Evolutionary conservation across 306 rosid genomes (phyloP).

Genomic region (Geum urbanum): DNA sequence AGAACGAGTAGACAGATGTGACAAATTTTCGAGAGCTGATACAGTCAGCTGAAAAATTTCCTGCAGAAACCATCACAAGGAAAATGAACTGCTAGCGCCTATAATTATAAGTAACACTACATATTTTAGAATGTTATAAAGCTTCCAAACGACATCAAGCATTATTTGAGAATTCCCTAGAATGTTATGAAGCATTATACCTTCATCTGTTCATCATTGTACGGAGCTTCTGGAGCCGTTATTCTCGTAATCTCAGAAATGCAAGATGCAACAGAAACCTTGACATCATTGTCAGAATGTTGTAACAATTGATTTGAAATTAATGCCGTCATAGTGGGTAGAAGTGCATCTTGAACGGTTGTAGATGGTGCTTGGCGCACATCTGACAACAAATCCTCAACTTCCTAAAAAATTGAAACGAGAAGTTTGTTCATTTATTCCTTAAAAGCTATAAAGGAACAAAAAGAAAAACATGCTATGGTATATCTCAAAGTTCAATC

Average conservation of each 20-base stretch:
- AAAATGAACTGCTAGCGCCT: constrained; percentile 7
- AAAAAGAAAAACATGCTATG: neutral
- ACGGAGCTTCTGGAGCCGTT: constrained; percentile 77
- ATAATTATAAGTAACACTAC: neutral
- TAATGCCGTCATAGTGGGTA: constrained; percentile 56
- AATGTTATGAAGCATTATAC: too few species aligned
- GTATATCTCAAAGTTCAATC: neutral
- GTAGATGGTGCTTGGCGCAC: constrained; percentile 55
- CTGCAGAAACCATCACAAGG: constrained; percentile 42
- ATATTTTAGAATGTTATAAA: constrained; percentile 9
- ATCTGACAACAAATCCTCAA: constrained; percentile 42
- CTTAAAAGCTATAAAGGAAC: neutral
- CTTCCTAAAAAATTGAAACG: constrained; percentile 36
- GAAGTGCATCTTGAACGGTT: constrained; percentile 47
- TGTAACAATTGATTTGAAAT: constrained; percentile 44
- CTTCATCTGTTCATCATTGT: constrained; percentile 66
- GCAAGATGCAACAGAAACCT: constrained; percentile 52
- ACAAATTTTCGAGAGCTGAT: constrained; percentile 51
- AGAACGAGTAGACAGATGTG: constrained; percentile 41
- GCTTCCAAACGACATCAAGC: neutral
- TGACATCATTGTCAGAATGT: constrained; percentile 48
- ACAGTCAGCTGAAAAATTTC: constrained; percentile 60
- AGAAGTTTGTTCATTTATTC: neutral
- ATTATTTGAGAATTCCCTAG: constrained; percentile 11
- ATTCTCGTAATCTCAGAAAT: constrained; percentile 61